Evolutionary conservation across 2,329 filamentous ascomycete genomes (phyloP), one percentile per base, ranked within the genome.

Genomic region (Didymellaceae sp.): DNA sequence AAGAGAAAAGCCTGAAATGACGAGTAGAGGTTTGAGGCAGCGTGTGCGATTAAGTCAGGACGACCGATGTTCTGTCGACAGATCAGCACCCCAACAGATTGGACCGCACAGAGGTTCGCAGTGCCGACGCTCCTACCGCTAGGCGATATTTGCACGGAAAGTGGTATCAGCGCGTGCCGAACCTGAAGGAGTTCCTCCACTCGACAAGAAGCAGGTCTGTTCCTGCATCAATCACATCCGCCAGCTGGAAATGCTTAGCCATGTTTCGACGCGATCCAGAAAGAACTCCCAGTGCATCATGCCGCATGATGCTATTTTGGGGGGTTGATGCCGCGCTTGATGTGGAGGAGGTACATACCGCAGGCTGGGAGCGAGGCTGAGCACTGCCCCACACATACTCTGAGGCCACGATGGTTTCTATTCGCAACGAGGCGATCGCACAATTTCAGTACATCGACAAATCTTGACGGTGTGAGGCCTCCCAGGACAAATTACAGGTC

Each of bases 311-410:
- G 31, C 48, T 52, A 52, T 52, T 52, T 46, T 40, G 14, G 38
- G 48, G 7, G 16, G 13, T 34, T 14, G 24, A 11, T n/a, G 25
- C 28, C 33, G 33, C 22, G 34, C 20, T 44, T 35, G 16, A 35
- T 40, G 11, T 26, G 17, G 17, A 33, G 30, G 31, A 51, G 35
- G 31, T 22, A 46, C 42, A 42, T 51, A 37, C 42, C 37, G 48
- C 41, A 46, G 26, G 48, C 33, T 51, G 20, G 25, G 37, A 51
- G 21, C 42, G 48, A 52, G 48, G 48, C 48, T 46, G 42, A 52
- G 48, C 43, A 45, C 28, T 34, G 42, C 37, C 48, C 48, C 48
- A 52, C 48, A 46, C 48, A 16, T 32, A 26, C 31, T 35, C 21
- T n/a, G 16, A 35, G 47, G 30, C 35, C 39, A 21, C 35, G 31